These are phyloP conservation scores for Cardamine chenopodiifolia DNA, from an alignment of 345 rosid genomes.

Conservation along the genomic window DNA sequence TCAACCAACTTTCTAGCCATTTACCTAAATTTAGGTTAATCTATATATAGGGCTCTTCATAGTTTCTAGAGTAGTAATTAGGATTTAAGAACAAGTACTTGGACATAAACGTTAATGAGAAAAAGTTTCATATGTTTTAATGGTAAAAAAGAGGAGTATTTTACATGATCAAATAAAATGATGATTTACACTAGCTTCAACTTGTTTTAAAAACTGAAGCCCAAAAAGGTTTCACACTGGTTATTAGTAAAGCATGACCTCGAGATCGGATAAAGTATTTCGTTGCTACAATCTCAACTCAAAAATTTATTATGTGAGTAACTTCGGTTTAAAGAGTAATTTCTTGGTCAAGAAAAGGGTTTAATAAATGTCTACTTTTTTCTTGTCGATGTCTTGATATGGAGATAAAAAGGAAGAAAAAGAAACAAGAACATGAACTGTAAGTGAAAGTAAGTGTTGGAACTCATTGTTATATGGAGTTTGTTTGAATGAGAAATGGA, in stretches of 20 bases:
- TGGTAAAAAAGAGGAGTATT: too few relatives aligned
- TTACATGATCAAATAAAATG: neutral
- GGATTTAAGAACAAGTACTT: neutral
- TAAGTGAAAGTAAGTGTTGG: constrained; percentile 26
- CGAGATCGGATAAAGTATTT: neutral
- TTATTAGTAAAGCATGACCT: neutral
- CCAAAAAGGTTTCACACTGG: neutral
- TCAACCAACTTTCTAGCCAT: neutral
- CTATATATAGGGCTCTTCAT: neutral
- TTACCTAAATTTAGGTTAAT: neutral
- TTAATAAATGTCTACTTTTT: neutral
- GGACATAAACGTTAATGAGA: neutral
- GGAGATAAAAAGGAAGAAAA: neutral
- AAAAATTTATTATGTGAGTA: neutral
- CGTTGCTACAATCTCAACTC: neutral
- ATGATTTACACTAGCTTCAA: neutral
- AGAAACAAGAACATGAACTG: neutral
- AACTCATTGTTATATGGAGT: too few relatives aligned
- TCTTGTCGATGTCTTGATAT: neutral
- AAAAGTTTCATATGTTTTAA: too few relatives aligned
- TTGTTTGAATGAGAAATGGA: too few relatives aligned
- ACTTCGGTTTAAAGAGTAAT: neutral
- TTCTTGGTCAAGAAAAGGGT: neutral
- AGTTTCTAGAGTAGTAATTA: neutral
- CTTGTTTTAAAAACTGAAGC: neutral